phyloP scores from a whole-genome alignment of 2,329 filamentous ascomycete species.

The Mycosphaerella sp. region DNA sequence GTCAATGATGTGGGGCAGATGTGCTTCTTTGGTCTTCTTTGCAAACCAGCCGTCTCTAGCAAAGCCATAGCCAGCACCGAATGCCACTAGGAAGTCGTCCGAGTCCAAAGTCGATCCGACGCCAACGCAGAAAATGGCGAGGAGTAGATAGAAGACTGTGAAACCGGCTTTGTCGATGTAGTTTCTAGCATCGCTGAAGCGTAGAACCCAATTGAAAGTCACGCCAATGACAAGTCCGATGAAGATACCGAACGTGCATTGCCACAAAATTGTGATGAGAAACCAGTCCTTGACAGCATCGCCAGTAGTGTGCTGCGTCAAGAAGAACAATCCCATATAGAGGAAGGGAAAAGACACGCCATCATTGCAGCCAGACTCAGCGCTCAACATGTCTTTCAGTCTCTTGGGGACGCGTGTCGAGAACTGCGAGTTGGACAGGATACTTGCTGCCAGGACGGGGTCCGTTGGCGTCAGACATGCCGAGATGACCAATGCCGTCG shows the following conservation, averaged over 20 bases:
- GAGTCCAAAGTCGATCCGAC: conserved; percentile 47
- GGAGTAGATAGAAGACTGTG: conserved; percentile 51
- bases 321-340: conserved; percentile 46
- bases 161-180: conserved; percentile 48
- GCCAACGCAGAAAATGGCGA: conserved; percentile 49
- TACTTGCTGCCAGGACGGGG: conserved; percentile 50
- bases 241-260: conserved; percentile 46
- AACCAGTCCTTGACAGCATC: conserved; percentile 48
- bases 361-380: conserved; percentile 53
- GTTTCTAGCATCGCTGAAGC: conserved; percentile 41
- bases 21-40: conserved; percentile 42
- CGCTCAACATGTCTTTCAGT: conserved; percentile 47
- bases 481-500: conserved; percentile 47
- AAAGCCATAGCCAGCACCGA: conserved; percentile 52
- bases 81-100: conserved; percentile 53
- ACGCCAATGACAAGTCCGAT: conserved; percentile 46
- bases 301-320: conserved; percentile 37
- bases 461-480: conserved; percentile 54
- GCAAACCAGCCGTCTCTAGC: conserved; percentile 50
- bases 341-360: conserved; percentile 53
- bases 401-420: conserved; percentile 47
- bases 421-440: conserved; percentile 50
- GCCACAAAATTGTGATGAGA: conserved; percentile 50
- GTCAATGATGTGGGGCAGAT: conserved; percentile 48
- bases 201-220: conserved; percentile 44